Evolutionary conservation across 2,329 filamentous ascomycete species (phyloP).

Genomic region (Byssochlamys sp.): DNA sequence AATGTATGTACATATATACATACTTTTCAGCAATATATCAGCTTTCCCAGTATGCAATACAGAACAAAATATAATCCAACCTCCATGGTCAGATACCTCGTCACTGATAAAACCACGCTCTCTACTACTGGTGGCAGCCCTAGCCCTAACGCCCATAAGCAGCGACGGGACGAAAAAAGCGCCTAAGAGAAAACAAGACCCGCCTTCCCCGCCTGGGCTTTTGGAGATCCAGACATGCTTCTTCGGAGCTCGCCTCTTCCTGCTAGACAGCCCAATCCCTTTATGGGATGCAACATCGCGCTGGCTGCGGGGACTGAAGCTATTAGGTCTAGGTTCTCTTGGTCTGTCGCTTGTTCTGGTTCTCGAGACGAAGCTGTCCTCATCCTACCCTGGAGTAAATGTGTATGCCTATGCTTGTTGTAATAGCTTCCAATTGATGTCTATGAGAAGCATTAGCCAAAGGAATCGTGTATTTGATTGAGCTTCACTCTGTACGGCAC

Average conservation of each 20-base stretch:
- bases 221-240: neutral
- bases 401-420: neutral
- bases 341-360: neutral
- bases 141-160: neutral
- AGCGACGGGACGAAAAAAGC: neutral
- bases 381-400: neutral
- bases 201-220: neutral
- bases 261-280: neutral
- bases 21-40: neutral
- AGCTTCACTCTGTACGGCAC: neutral
- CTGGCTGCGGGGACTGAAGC: neutral
- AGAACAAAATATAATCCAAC: neutral
- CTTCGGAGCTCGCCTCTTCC: neutral
- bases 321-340: neutral
- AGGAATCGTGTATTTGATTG: neutral
- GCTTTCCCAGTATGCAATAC: neutral
- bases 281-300: neutral
- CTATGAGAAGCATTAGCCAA: neutral
- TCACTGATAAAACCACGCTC: neutral
- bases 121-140: neutral
- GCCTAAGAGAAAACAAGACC: neutral
- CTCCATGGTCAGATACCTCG: neutral
- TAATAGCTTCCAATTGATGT: neutral
- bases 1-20: neutral
- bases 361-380: neutral